Conservation (phyloP, 805 yeast species). For the Candida endomychidarum region DNA sequence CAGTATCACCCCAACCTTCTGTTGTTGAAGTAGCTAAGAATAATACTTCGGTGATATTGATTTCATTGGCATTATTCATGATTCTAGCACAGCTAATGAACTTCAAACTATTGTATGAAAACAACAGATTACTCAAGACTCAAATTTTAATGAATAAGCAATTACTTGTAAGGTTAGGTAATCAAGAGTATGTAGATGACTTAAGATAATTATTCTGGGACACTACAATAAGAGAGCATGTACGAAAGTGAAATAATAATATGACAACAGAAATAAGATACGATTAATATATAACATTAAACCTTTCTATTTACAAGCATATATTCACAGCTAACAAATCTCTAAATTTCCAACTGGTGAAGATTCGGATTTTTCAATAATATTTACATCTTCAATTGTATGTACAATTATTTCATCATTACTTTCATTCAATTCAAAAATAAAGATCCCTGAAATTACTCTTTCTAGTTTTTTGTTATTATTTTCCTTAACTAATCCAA, state of each 20-base stretch:
- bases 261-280: not conserved
- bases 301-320: conserved; percentile 3
- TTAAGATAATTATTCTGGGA: no score
- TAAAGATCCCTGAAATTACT: conserved; percentile 54
- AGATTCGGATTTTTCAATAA: conserved; percentile 45
- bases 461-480: conserved; percentile 34
- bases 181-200: not conserved
- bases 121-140: conserved; percentile 22
- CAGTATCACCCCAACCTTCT: not conserved
- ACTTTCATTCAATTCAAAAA: conserved; percentile 61
- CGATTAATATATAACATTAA: not conserved
- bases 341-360: conserved; percentile 27
- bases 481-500: conserved; percentile 30
- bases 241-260: no score
- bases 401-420: conserved; percentile 59
- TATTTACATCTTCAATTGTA: conserved; percentile 65
- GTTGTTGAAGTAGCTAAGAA: not conserved
- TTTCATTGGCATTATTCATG: conserved; percentile 20
- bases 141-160: conserved; percentile 22
- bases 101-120: conserved; percentile 19
- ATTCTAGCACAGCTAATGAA: conserved; percentile 21
- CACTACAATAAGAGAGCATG: no score
- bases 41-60: not conserved
- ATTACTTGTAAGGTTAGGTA: not conserved
- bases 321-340: conserved; percentile 21